Base-by-base conservation (phyloP, 352 stramenopile genomes). In the Hyaloperonospora brassicae region DNA sequence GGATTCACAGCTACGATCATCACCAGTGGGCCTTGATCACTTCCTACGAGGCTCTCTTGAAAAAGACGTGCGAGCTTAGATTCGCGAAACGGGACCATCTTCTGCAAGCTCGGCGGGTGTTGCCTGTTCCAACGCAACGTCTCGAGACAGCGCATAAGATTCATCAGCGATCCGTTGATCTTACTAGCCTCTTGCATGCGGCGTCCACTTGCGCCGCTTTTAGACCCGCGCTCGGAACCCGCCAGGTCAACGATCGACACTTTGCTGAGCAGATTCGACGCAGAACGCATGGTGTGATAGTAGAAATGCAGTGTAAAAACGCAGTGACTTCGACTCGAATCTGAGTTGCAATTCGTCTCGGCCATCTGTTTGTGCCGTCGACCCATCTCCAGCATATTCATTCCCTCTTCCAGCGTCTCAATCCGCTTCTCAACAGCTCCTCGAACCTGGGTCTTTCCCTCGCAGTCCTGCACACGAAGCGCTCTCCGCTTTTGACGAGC, bases 1-100 rank as follows among this genome's bases (percentile, higher is more conserved):
- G 96, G 94, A 58, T 98, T 97, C 24, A 98, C 91, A 43, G 97
- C 97, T 24, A 98, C 92, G 63, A 99, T 96, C 93, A 99, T 99
- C 21, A 93, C 86, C 0, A 97, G 85, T 13, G 84, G 85, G 2
- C 88, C 87, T 36, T 80, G 62, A 41, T 93, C 78, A 30, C 76
- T 81, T n/a, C 80, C 78, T 1, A 88, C 70, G 9, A 98, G 73
- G 59, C 96, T 94, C 60, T 97, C 86, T 74, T 98, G 95, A 52
- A 98, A 98, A 43, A 99, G 70, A 63, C 80, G 64, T 0, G 95
- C 98, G 31, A 99, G 75, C 64, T 98, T 98, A 30, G 86, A 97
- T 58, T 98, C 95, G 36, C 97, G 85, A 62, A 98, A 99, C 0
- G 96, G 96, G n/a, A 99, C 88, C 44, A 98, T 86, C 46, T 94